phyloP scores from a whole-genome alignment of 2,329 filamentous ascomycete species.

The Ophiocordyceps unilateralis region DNA sequence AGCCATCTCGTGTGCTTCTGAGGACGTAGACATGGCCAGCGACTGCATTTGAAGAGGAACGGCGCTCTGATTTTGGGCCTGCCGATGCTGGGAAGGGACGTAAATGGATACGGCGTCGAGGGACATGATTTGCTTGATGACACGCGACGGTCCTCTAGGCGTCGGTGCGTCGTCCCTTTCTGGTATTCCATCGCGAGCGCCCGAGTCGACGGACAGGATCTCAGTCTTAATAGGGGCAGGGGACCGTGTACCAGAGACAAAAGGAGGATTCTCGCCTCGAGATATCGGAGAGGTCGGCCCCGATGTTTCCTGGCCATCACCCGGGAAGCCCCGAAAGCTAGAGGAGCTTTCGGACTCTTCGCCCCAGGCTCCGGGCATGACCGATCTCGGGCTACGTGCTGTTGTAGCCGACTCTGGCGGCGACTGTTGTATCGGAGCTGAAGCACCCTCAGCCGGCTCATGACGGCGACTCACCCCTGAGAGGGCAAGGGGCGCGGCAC shows the following conservation, averaged over 20 bases:
- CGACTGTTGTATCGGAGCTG: background rate
- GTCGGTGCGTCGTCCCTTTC: constrained; percentile 26
- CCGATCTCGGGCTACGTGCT: background rate
- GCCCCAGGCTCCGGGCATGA: constrained; percentile 37
- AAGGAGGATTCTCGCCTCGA: background rate
- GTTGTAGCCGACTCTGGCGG: background rate
- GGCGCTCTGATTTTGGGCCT: constrained; percentile 18
- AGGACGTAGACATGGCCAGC: constrained; percentile 22
- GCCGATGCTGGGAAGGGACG: constrained; percentile 30
- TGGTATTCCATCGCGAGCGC: background rate
- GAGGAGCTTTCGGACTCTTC: constrained; percentile 10
- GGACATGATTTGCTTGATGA: constrained; percentile 37
- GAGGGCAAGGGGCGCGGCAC: background rate
- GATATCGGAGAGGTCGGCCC: background rate
- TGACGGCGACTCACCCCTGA: background rate
- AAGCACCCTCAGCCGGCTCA: background rate
- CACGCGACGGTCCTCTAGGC: constrained; percentile 33
- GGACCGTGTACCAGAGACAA: background rate
- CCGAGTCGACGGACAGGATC: background rate
- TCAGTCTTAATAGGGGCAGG: background rate
- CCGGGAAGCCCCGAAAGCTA: too few relatives aligned
- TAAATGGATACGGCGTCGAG: constrained; percentile 35
- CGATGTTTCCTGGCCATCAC: background rate
- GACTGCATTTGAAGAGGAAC: constrained; percentile 13
- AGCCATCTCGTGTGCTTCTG: constrained; percentile 43